phyloP scores from a whole-genome alignment of 805 yeast genomes.

The Komagataella pseudopastoris region DNA sequence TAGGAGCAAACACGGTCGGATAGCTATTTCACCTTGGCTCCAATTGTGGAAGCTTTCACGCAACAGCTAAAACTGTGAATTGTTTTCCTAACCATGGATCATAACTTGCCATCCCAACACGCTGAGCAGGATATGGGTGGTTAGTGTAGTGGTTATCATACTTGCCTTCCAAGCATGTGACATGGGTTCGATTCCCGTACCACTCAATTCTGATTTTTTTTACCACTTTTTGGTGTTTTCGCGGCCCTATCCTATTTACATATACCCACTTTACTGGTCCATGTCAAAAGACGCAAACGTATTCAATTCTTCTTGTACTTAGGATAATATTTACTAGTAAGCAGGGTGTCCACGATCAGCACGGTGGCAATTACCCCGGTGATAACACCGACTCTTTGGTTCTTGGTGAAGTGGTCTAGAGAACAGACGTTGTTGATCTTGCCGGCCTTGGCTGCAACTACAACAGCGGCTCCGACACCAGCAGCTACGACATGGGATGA shows the following conservation, averaged over 20 bases:
- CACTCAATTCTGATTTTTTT: slow-evolving; percentile 33
- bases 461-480: slow-evolving; percentile 31
- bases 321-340: slow-evolving; percentile 40
- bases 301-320: slow-evolving; percentile 30
- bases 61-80: too few species aligned
- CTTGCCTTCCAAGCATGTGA: slow-evolving; percentile 91
- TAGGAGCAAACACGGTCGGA: too few species aligned
- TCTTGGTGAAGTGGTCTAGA: slow-evolving; percentile 2
- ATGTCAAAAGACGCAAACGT: background rate
- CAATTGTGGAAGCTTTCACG: too few species aligned
- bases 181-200: slow-evolving; percentile 93
- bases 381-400: slow-evolving; percentile 3
- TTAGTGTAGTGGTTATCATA: slow-evolving; percentile 89
- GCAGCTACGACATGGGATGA: slow-evolving; percentile 25
- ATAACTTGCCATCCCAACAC: too few species aligned
- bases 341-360: slow-evolving; percentile 37
- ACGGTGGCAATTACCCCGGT: slow-evolving; percentile 40
- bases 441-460: slow-evolving; percentile 33
- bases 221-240: slow-evolving; percentile 13
- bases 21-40: too few species aligned
- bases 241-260: background rate
- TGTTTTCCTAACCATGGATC: too few species aligned
- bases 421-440: slow-evolving; percentile 23
- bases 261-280: background rate
- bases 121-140: slow-evolving; percentile 43